Evolutionary conservation across 2,329 filamentous ascomycete genomes (phyloP), one percentile per base, ranked within the genome.

Genomic region (Leptographium flavum): DNA sequence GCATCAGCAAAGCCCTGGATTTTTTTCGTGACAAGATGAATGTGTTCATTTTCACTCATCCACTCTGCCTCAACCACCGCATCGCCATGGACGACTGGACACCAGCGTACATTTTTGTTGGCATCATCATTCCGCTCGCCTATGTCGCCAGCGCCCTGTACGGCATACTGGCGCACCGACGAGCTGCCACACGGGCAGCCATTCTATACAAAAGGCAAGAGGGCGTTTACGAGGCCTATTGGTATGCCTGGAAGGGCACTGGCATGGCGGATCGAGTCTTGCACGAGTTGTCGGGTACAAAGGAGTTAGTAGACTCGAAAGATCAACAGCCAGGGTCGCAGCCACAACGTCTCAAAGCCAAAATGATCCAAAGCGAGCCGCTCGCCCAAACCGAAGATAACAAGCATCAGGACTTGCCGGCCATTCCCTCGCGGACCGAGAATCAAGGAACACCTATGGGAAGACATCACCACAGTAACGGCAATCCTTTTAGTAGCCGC

Each of bases 11-110:
- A n/a, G n/a, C n/a, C 27, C 13, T 28, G 27, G 2, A 28, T 9
- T 28, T 28, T 4, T 28, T 11, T 28, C 27, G 5, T 28, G 27
- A 28, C 8, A 28, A 9, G 3, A 28, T 11, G 27, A 28, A 8
- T 28, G 27, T 28, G 27, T 11, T 28, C 5, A 9, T 8, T 28
- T 28, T n/a, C 4, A 21, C 11, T 19, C 15, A 14, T 9, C 19
- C n/a, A 27, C 22, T 10, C 7, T 5, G 5, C 4, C 33, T 14
- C 3, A n/a, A 14, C 28, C 27, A 14, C 42, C 19, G 31, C 41
- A 22, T 28, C 23, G 19, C 22, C 28, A 45, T 36, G 43, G 31
- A 28, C 8, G 43, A 45, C 31, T 45, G 43, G 43, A 45, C 43
- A 2, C 22, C 36, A 21, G 43, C 30, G 5, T 45, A 45, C 19